Evolutionary conservation across 768 basidiomycete species (phyloP).

Genomic region (Chalciporus sphaerocephalus): DNA sequence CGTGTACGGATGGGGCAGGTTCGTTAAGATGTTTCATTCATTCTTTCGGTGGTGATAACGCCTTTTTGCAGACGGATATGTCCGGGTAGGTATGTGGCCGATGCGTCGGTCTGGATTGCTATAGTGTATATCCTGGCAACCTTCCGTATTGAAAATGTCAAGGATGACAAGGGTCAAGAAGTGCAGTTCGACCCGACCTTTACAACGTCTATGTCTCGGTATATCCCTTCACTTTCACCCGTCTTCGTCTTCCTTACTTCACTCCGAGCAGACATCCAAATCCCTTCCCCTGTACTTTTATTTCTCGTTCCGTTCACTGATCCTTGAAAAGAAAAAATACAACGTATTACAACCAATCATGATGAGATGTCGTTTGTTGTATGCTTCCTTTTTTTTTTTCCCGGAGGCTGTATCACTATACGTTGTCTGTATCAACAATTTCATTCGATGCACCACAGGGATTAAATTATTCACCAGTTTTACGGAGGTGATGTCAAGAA

Average conservation of each 20-base stretch:
- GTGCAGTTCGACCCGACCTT: slow-evolving; percentile 7
- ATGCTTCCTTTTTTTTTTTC: neutral
- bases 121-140: slow-evolving; percentile 9
- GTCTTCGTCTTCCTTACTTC: too few relatives aligned
- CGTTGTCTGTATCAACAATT: too few relatives aligned
- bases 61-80: neutral
- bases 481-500: neutral
- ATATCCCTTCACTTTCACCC: neutral
- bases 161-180: slow-evolving; percentile 6
- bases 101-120: slow-evolving; percentile 8
- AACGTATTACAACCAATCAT: neutral
- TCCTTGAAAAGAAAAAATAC: neutral
- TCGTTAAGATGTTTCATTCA: neutral
- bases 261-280: too few relatives aligned
- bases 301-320: neutral
- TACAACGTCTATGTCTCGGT: neutral
- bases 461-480: too few relatives aligned
- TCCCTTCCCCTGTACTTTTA: neutral
- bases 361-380: neutral
- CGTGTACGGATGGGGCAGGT: neutral
- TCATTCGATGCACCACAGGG: too few relatives aligned
- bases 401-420: neutral
- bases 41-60: neutral
- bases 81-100: slow-evolving; percentile 7
- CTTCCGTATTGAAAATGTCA: slow-evolving; percentile 3